Evolutionary conservation across 1,284 basidiomycete genomes (phyloP), one percentile per base, ranked within the genome.

Genomic region (Fomitopsis betulina): DNA sequence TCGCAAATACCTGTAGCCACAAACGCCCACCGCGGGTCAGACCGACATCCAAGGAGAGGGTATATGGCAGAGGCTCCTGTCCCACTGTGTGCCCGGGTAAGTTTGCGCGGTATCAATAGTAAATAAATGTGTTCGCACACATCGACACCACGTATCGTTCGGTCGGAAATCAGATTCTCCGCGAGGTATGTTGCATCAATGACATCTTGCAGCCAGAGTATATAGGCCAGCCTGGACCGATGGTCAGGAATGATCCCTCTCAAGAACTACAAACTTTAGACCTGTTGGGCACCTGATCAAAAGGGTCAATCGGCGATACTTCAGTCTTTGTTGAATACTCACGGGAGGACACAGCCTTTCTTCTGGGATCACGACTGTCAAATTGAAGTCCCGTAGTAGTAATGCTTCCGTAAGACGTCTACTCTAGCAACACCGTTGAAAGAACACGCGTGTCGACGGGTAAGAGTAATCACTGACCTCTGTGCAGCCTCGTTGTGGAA

Each of bases 1-100:
- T 8, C 3, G 19, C 23, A 62, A 73, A 40, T 56, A 91, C 93
- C 93, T 43, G 92, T 94, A 0, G 81, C 93, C 21, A 84, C 64
- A 54, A 95, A 85, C 0, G 65, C 64, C 79, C 89, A 91, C 1
- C 67, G 68, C 1, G 78, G 70, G 38, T 86, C 75, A 23, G 84
- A 69, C 2, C 73, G 77, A 67, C 87, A 89, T 0, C 83, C 82
- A 0, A 98, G 79, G 0, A 97, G 75, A 0, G 95, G 88, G 64
- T 98, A 98, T 61, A 98, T 94, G 0, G 86, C 91, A 0, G 92
- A 91, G 8, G 94, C 87, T 0, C 96, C 96, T 8, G 94, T 96
- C 17, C 96, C 96, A 42, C 94, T 96, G 30, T 19, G n/a, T 39
- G 55, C 38, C 60, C 62, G 54, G 47, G 35, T 33, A 25, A 38